Evolutionary conservation across 2,329 filamentous ascomycete genomes (phyloP).

Genomic region (Venturia pyrina): DNA sequence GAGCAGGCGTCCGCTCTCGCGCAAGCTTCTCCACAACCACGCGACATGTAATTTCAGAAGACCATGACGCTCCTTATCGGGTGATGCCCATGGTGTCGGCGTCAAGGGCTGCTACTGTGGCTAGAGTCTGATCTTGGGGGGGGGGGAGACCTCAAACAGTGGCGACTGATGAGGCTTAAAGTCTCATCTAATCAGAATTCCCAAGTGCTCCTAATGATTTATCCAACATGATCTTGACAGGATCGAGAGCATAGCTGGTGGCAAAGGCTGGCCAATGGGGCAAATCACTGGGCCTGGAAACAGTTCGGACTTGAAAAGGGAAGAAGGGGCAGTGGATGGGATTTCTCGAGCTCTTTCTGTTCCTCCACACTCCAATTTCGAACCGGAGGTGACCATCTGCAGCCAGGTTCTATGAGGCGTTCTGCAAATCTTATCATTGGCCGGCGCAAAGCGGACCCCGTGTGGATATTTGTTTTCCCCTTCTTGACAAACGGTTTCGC

Average conservation of each 20-base stretch:
- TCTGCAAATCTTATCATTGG: not conserved
- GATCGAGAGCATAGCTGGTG: not conserved
- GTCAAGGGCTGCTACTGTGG: not conserved
- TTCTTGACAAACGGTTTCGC: not conserved
- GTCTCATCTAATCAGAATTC: not conserved
- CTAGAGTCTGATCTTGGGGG: not conserved
- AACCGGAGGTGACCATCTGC: not conserved
- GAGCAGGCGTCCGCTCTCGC: constrained; percentile 4
- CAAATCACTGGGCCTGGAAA: not conserved
- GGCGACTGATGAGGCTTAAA: constrained; percentile 2
- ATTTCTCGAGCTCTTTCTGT: not conserved
- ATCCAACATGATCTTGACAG: not conserved
- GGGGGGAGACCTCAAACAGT: not conserved
- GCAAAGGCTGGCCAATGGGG: not conserved
- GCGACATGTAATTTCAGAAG: constrained; percentile 2
- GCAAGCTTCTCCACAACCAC: constrained; percentile 6
- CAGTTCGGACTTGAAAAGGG: not conserved
- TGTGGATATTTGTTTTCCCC: constrained; percentile 3
- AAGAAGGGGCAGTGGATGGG: not conserved
- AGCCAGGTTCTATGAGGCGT: constrained; percentile 3
- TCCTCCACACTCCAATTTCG: not conserved
- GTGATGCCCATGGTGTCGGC: not conserved
- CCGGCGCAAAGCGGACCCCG: not conserved
- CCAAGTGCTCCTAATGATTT: not conserved
- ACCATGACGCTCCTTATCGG: constrained; percentile 4